These are phyloP conservation scores for Suhomyces coccinellae DNA, from an alignment of 1,139 yeast genomes.

Conservation along the genomic window DNA sequence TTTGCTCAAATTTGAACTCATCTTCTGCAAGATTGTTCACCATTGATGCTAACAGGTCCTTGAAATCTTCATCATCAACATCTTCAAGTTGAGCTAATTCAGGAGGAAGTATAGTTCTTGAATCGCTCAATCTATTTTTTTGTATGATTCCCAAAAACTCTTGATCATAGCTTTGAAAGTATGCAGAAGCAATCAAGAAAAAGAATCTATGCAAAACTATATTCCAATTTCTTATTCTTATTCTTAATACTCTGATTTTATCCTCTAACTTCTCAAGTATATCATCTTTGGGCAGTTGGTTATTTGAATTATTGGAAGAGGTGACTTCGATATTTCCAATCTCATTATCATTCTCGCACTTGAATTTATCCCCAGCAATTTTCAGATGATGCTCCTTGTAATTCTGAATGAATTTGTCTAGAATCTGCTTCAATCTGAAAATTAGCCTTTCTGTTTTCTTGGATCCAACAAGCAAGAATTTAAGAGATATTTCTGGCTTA, in stretches of 20 bases:
- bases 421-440: conserved; percentile 22
- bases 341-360: conserved; percentile 26
- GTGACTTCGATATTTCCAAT: conserved; percentile 18
- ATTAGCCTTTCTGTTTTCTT: conserved; percentile 34
- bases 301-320: conserved; percentile 6
- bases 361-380: conserved; percentile 5
- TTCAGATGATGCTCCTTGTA: conserved; percentile 14
- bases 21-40: conserved; percentile 22
- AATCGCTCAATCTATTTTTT: not conserved
- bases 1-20: conserved; percentile 12
- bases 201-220: conserved; percentile 72
- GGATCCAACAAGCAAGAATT: conserved; percentile 41
- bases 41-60: conserved; percentile 29
- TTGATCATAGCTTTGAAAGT: conserved; percentile 60
- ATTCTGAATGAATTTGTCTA: conserved; percentile 18
- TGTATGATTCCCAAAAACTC: conserved; percentile 7
- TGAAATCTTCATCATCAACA: conserved; percentile 15
- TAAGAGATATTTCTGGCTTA: conserved; percentile 51
- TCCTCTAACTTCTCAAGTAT: conserved; percentile 26
- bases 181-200: conserved; percentile 79
- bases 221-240: conserved; percentile 48
- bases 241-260: conserved; percentile 23
- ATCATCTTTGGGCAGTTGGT: conserved; percentile 18
- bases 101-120: conserved; percentile 2
- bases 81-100: conserved; percentile 9